Percentiles rank a stretch among this genome's conserved stretches.
These are phyloP conservation scores for Mycosphaerelloides madeirae DNA, from an alignment of 2,329 filamentous ascomycete genomes.

Conservation along the genomic window DNA sequence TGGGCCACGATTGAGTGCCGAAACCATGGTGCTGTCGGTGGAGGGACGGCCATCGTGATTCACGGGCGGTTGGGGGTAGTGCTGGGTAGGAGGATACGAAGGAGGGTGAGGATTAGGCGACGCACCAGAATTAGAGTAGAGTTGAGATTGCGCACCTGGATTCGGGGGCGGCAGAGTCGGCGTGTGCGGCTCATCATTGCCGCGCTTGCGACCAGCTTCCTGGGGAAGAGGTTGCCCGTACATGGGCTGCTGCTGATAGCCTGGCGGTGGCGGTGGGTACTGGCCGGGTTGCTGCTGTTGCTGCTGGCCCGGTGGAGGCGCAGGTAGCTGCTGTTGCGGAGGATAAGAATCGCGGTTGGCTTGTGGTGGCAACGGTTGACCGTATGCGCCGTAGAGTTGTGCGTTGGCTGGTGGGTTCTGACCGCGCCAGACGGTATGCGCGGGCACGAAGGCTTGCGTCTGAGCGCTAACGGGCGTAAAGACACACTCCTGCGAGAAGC, in stretches of 20 bases:
- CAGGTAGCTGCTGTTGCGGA: conserved; percentile 23
- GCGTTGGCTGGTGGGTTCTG: conserved; percentile 37
- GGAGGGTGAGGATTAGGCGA: conserved; percentile 40
- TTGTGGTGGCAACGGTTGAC: conserved; percentile 43
- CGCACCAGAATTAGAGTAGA: conserved; percentile 40
- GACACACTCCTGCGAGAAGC: conserved; percentile 72
- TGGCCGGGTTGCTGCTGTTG: conserved; percentile 27
- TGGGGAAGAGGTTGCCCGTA: conserved; percentile 34
- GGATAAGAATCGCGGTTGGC: conserved; percentile 28
- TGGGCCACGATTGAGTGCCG: conserved; percentile 24
- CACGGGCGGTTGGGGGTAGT: conserved; percentile 35
- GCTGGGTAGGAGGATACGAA: conserved; percentile 34
- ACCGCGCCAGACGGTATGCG: conserved; percentile 59
- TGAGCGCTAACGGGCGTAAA: conserved; percentile 72
- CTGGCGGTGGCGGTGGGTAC: conserved; percentile 37
- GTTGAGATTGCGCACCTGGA: conserved; percentile 40
- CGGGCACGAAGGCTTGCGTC: conserved; percentile 69
- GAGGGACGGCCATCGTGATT: conserved; percentile 29
- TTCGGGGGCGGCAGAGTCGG: conserved; percentile 47
- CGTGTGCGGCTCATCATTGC: conserved; percentile 47
- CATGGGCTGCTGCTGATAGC: conserved; percentile 40
- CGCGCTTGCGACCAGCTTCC: conserved; percentile 36
- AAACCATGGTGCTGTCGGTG: conserved; percentile 28
- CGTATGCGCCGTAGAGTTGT: conserved; percentile 49
- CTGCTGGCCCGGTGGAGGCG: conserved; percentile 12